A percentile compares a stretch with the other conserved stretches of the same genome.
These are phyloP conservation scores for Schizopora paradoxa DNA, from an alignment of 1,284 basidiomycete genomes.

Conservation along the genomic window DNA sequence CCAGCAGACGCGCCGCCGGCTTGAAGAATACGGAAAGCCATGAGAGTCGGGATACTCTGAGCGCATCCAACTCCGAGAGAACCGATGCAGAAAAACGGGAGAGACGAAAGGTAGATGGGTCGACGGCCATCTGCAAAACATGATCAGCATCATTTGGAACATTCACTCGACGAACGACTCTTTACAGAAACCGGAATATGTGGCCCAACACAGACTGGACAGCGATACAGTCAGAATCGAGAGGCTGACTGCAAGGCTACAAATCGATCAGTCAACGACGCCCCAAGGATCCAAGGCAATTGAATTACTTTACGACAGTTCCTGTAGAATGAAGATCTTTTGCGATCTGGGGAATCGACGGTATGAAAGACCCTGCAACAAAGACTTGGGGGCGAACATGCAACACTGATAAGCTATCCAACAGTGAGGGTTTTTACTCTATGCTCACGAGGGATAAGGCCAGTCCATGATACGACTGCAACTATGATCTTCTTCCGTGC, in stretches of 20 bases:
- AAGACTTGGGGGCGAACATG: conserved; percentile 53
- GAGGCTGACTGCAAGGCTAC: conserved; percentile 35
- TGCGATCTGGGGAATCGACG: conserved; percentile 63
- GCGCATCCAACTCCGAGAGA: conserved; percentile 55
- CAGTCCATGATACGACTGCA: conserved; percentile 45
- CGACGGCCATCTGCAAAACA: conserved; percentile 49
- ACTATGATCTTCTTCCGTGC: conserved; percentile 43
- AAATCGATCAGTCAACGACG: background rate
- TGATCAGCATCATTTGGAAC: conserved; percentile 6
- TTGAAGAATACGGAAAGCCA: conserved; percentile 61
- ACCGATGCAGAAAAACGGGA: conserved; percentile 56
- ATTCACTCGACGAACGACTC: conserved; percentile 2
- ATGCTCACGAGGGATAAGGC: conserved; percentile 43
- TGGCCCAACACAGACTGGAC: conserved; percentile 47
- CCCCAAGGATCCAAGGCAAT: conserved; percentile 7
- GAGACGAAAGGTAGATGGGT: conserved; percentile 53
- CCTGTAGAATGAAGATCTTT: conserved; percentile 52
- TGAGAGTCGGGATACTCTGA: conserved; percentile 41
- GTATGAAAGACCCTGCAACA: conserved; percentile 62
- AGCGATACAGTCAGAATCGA: conserved; percentile 39
- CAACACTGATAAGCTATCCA: too few relatives aligned
- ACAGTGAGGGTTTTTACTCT: conserved; percentile 17
- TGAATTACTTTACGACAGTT: conserved; percentile 48
- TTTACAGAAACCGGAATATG: conserved; percentile 49
- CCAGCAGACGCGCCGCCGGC: conserved; percentile 53